Base-by-base conservation (phyloP, 2,329 filamentous ascomycete species). In the Raffaelea albimanens region DNA sequence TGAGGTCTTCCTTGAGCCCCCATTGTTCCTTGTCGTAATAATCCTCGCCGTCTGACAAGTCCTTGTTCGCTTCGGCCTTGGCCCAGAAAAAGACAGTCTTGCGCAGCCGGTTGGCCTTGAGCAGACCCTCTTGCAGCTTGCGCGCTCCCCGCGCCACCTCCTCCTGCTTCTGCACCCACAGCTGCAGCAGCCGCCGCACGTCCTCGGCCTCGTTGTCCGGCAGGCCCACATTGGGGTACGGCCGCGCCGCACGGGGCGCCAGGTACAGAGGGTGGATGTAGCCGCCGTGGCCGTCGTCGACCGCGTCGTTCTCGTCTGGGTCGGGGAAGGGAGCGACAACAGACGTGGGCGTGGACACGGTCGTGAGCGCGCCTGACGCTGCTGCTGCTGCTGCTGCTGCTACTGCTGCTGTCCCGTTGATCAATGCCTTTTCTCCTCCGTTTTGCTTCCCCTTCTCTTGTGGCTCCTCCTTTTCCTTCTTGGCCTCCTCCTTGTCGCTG, bases 1-100 rank as follows among this genome's bases (percentile, higher is more conserved):
- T 83, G 8, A 91, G 66, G 55, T 86, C 82, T 52, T 85, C 83
- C 9, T 78, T 75, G 43, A 93, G 63, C 0, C 77, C 78, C 85
- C 86, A 91, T 65, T 87, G 84, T 46, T 87, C 83, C 58, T 78
- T 78, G 63, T 94, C 87, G 59, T 89, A 90, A 85, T 86, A 94
- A 61, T 94, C 87, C 68, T 94, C 87, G 11, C 86, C 86, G 60
- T 94, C 87, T 44, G 84, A 89, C 82, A 93, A 82, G 62, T 90
- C 85, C 44, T 81, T 64, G 60, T 81, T 79, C 18, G 69, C 85
- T 65, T 91, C 87, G 2, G 87, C 83, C 61, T 88, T 87, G 55
- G 82, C 76, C 82, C 85, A 89, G 55, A 78, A 76, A 60, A 83
- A 74, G 3, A 93, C 85, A 19, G 80, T 75, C 56, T 78, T 80